Evolutionary conservation across 495 filamentous ascomycete genomes (phyloP), one percentile per base, ranked within the genome.

Genomic region (Neurospora intermedia): DNA sequence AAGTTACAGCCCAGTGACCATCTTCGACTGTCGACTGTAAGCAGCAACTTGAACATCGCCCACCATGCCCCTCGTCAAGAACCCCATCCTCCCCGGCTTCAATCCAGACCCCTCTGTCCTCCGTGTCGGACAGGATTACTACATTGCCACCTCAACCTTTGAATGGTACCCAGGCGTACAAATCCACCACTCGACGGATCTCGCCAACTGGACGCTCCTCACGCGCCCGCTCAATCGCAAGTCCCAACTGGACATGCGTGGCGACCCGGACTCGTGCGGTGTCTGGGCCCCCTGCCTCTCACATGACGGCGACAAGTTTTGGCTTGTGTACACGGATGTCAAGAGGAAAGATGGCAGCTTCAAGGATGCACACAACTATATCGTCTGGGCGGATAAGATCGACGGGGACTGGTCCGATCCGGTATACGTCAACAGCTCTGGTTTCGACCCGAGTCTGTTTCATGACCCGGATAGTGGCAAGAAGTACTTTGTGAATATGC

Each of bases 11-110:
- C 20, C 20, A 23, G 20, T 4, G 8, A 59, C 48, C 48, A 59
- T 43, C 13, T 59, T 11, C 11, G 13, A 59, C 11, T 20, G 6
- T 35, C 54, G 3, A 16, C 15, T 0, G n/a, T 35, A 27, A 62
- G 27, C 27, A 66, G 23, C 27, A 70, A 39, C 6, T 39, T 1
- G 39, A 39, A 15, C 2, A 2, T 10, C 35, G 31, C 35, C 69
- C 38, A 39, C 35, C 23, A 86, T 86, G 84, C 84, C 84, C 3
- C 77, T 73, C 6, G 79, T 86, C 62, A 81, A 82, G 59, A 90
- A 90, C 77, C 88, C 88, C 38, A 89, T 90, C 74, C 79, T 90
- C 46, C 87, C 89, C 15, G 89, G 89, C 31, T 91, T 89, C 81
- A 88, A 89, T 77, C 79, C 89, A 15, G 89, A 91, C 80, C 89